Conservation (phyloP, 1,139 yeast species). For the Blastobotrys arbuscula region DNA sequence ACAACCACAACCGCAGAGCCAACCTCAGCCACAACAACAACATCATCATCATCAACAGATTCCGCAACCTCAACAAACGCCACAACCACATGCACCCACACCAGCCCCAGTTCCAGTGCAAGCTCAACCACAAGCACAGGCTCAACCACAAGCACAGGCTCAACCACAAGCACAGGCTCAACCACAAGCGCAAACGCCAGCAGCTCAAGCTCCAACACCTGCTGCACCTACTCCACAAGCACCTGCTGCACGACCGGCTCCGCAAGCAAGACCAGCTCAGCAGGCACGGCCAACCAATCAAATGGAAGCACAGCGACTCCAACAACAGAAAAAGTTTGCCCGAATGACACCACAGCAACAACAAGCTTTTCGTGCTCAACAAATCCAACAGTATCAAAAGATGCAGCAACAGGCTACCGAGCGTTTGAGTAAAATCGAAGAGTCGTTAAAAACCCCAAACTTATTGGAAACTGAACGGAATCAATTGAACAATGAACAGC, state of each 20-base stretch:
- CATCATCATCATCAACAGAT: too few species aligned
- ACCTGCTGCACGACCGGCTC: slow-evolving; percentile 21
- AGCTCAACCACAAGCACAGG: slow-evolving; percentile 3
- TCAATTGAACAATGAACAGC: background rate
- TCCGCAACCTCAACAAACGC: slow-evolving; percentile 15
- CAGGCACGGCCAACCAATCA: background rate
- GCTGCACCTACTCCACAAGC: slow-evolving; percentile 6
- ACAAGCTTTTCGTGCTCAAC: background rate
- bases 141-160: slow-evolving; percentile 9
- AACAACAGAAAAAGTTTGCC: background rate
- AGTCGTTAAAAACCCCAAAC: background rate
- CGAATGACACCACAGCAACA: background rate
- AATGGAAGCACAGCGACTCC: background rate
- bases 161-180: slow-evolving; percentile 9
- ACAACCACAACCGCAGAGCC: slow-evolving; percentile 12
- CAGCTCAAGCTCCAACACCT: background rate
- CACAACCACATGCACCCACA: background rate
- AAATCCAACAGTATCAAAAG: slow-evolving; percentile 1
- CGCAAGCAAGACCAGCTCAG: slow-evolving; percentile 15
- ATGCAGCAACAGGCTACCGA: slow-evolving; percentile 2
- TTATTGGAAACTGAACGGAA: background rate
- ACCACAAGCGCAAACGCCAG: slow-evolving; percentile 10
- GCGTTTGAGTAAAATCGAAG: background rate
- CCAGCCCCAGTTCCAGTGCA: slow-evolving; percentile 6
- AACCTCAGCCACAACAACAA: slow-evolving; percentile 9